These are phyloP conservation scores for Colletotrichum tabaci DNA, from an alignment of 2,329 filamentous ascomycete genomes.

Conservation along the genomic window DNA sequence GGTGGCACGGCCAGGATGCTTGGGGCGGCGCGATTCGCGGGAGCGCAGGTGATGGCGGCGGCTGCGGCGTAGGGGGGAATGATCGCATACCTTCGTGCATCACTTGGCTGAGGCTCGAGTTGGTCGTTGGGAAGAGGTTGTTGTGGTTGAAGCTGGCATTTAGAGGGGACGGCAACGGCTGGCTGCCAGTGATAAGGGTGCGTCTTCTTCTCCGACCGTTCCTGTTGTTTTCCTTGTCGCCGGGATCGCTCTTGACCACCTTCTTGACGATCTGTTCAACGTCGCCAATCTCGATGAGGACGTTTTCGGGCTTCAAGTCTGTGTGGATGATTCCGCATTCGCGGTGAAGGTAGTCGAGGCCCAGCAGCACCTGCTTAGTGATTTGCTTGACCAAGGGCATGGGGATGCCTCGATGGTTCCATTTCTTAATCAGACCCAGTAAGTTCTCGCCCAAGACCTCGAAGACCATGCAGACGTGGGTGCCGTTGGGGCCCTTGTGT, in stretches of 20 bases:
- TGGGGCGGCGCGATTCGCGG: slow-evolving; percentile 23
- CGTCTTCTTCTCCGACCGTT: slow-evolving; percentile 91
- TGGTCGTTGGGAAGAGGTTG: slow-evolving; percentile 77
- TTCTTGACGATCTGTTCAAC: slow-evolving; percentile 99
- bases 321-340: slow-evolving; percentile 99
- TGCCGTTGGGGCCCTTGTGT: slow-evolving; percentile 95
- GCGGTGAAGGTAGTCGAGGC: slow-evolving; percentile 95
- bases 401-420: slow-evolving; percentile 97
- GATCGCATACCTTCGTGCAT: slow-evolving; percentile 79
- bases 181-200: slow-evolving; percentile 96
- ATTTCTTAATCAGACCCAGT: slow-evolving; percentile 95
- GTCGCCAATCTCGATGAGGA: slow-evolving; percentile 98
- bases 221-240: slow-evolving; percentile 88
- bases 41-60: slow-evolving; percentile 6
- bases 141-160: slow-evolving; percentile 90
- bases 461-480: slow-evolving; percentile 99
- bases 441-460: slow-evolving; percentile 97
- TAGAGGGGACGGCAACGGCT: slow-evolving; percentile 93
- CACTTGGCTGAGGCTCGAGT: slow-evolving; percentile 86
- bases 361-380: slow-evolving; percentile 96
- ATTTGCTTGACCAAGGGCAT: slow-evolving; percentile 98
- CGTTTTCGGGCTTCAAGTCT: slow-evolving; percentile 97
- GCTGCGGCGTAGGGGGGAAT: slow-evolving; percentile 1
- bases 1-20: background rate
- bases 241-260: slow-evolving; percentile 85